Evolutionary conservation across 192 early-diverging fungal genomes (phyloP).

Genomic region (Mortierella hygrophila): DNA sequence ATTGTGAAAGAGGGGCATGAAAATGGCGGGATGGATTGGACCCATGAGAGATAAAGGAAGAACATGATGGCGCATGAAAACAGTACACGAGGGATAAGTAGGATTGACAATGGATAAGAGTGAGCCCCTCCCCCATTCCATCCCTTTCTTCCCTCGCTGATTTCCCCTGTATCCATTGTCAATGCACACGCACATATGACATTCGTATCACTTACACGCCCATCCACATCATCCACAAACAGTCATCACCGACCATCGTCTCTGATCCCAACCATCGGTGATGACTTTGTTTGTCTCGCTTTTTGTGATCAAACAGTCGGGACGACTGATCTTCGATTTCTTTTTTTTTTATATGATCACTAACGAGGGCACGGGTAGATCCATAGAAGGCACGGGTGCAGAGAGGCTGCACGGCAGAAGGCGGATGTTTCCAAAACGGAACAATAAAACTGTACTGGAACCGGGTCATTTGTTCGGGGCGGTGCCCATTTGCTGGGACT

Average conservation of each 20-base stretch:
- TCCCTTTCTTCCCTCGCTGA: not conserved
- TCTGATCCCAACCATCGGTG: not conserved
- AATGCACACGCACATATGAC: no score
- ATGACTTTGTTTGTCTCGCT: slow-evolving; percentile 2
- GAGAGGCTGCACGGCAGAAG: not conserved
- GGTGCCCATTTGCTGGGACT: not conserved
- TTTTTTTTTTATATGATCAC: not conserved
- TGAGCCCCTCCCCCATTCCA: no score
- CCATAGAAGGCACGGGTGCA: no score
- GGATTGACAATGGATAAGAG: not conserved
- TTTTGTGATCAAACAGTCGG: not conserved
- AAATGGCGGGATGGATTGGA: no score
- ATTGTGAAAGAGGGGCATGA: no score
- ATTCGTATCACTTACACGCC: not conserved
- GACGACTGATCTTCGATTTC: not conserved
- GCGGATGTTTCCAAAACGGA: not conserved
- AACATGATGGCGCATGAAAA: not conserved
- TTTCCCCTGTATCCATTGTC: not conserved
- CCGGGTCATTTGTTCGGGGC: not conserved
- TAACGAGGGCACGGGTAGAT: not conserved
- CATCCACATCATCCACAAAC: not conserved
- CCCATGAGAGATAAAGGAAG: no score
- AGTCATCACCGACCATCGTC: not conserved
- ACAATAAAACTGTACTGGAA: not conserved
- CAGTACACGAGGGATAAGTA: not conserved